Base-by-base conservation (phyloP, 2,329 filamentous ascomycete genomes). In the Fusarium sacchari region DNA sequence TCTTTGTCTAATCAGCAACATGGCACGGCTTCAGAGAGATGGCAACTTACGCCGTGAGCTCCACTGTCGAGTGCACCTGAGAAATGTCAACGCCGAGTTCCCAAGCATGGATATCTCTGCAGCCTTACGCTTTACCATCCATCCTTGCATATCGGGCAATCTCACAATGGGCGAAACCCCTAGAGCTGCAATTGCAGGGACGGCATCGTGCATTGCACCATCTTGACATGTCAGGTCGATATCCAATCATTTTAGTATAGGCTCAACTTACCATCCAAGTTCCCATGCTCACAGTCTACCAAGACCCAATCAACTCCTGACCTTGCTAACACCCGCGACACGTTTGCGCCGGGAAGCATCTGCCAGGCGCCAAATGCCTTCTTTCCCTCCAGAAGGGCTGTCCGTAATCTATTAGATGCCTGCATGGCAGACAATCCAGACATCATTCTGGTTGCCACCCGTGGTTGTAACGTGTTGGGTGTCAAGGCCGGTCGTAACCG, bases 261-360 rank as follows among this genome's bases (percentile, higher is more conserved):
- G 22, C 17, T 32, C n/a, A 32, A 28, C 75, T 39, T 75, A 84
- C 83, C 87, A 42, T 86, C 85, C 65, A 88, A 81, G 70, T 85
- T 86, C 14, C 87, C 87, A 74, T 88, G 87, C 74, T 87, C 87
- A 63, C 86, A 87, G 70, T 88, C 87, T 57, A 88, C 88, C 79
- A 92, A 84, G 15, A 94, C 88, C 86, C 91, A 93, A 78, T 93
- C 91, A 4, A 91, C 85, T 2, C 90, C 91, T 3, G 87, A 82
- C 61, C 89, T 84, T 4, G 92, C 90, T 53, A 94, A 82, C 24
- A 86, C 80, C 60, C 90, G 85, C 10, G 89, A 89, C 18, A 91
- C 82, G 69, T 91, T 91, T 49, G 86, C 84, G 0, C 89, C 88
- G 0, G 90, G 89, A 60, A 91, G 81, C 84, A 90, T 90, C 81